Percentiles rank a stretch among this genome's conserved stretches.
These are phyloP conservation scores for Helichrysum umbraculigerum DNA, from an alignment of 129 eudicot genomes.

Conservation along the genomic window DNA sequence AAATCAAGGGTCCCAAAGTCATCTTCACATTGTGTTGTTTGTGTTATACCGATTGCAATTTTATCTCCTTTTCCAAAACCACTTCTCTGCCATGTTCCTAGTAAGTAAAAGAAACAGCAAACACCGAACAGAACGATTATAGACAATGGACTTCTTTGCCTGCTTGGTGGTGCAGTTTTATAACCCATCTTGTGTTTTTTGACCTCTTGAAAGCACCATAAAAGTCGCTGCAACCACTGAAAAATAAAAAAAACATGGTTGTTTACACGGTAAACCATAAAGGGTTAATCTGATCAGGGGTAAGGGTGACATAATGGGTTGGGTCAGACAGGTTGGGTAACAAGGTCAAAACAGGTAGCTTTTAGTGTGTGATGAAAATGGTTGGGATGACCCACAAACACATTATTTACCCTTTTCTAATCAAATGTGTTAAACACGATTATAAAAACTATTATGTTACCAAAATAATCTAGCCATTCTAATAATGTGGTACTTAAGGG, in stretches of 20 bases:
- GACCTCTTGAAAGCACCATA: constrained; percentile 1
- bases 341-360: background rate
- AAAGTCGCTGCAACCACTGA: background rate
- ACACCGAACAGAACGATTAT: background rate
- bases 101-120: constrained; percentile 56
- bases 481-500: too few species aligned
- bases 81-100: constrained; percentile 64
- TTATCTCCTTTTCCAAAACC: constrained; percentile 72
- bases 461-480: too few species aligned
- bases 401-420: too few species aligned
- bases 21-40: constrained; percentile 48
- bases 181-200: constrained; percentile 6
- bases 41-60: constrained; percentile 38
- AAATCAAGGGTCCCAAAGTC: constrained; percentile 42
- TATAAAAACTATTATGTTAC: too few species aligned
- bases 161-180: constrained; percentile 4
- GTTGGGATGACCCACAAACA: too few species aligned
- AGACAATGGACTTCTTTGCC: constrained; percentile 16
- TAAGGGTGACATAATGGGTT: background rate
- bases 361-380: too few species aligned
- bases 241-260: background rate
- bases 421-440: too few species aligned
- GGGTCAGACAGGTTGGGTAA: background rate
- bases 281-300: background rate
- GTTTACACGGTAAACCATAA: background rate